Base-by-base conservation (phyloP, 176 grass and related monocot genomes). In the Typha latifolia region DNA sequence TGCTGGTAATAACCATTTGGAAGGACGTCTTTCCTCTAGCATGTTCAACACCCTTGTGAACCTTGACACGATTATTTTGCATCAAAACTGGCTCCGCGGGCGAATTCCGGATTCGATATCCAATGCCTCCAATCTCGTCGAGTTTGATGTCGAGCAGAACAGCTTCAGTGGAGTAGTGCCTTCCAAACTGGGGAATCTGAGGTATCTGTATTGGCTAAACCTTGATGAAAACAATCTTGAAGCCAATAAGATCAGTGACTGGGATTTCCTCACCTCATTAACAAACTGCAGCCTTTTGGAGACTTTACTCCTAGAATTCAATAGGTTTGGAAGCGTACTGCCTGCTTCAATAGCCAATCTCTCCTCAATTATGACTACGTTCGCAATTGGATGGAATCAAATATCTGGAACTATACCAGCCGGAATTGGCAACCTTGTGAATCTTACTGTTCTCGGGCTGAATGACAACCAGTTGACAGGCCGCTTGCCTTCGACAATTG, bases 171-270 rank as follows among this genome's bases (percentile, higher is more conserved):
- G 74, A 1, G 43, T 57, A 49, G 0, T 86, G 4, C 78, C 78
- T 6, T 48, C 31, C 12, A 74, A 74, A 31, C 48, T 84, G 19
- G 70, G 77, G 21, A 12, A 15, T 11, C 29, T 79, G 0, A 0
- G 47, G 2, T 14, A 32, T 49, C 26, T 81, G 4, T 20, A 0
- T 2, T 10, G 12, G 48, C 32, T 85, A 10, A 10, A 50, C 63
- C 7, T 81, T 5, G 48, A 22, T 11, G 12, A 13, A 0, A 85
- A 85, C 43, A 65, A 57, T 11, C 83, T 85, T 0, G 69, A 85
- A 77, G 73, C 83, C 2, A 49, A 78, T 10, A 72, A 85, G 69
- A 68, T 73, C 2, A 59, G 78, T 10, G 78, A 85, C 34, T 37
- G 34, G 34, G 34, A 37, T 37, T 37, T 37, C 34, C 34, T 37